Conservation (phyloP, 2,329 filamentous ascomycete genomes). For the Apiospora marii region DNA sequence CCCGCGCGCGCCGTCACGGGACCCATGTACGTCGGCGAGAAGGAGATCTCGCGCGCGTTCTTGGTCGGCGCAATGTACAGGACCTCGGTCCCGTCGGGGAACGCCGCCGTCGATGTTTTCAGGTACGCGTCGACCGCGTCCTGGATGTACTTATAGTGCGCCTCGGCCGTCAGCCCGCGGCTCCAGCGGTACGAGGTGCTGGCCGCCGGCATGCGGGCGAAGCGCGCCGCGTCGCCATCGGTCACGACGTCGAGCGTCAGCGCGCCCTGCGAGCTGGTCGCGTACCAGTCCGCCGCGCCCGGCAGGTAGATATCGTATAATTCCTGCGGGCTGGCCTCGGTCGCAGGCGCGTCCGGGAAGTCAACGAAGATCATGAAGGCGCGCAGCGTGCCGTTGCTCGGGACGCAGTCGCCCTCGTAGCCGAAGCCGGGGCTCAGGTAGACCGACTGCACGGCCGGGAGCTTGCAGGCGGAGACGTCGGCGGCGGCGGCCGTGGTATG, state of each 20-base stretch:
- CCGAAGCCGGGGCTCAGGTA: slow-evolving; percentile 43
- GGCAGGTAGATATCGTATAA: slow-evolving; percentile 39
- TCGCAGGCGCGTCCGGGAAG: slow-evolving; percentile 40
- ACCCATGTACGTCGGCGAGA: slow-evolving; percentile 38
- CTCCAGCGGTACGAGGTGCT: slow-evolving; percentile 37
- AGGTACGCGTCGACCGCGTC: slow-evolving; percentile 41
- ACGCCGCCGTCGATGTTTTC: background rate
- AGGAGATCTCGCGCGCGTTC: slow-evolving; percentile 38
- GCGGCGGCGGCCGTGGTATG: background rate
- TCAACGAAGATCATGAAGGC: slow-evolving; percentile 49
- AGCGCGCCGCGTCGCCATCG: slow-evolving; percentile 37
- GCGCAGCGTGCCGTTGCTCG: slow-evolving; percentile 41
- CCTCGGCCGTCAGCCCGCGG: slow-evolving; percentile 35
- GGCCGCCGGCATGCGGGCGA: slow-evolving; percentile 38
- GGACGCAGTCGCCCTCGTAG: slow-evolving; percentile 39
- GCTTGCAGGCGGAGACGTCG: slow-evolving; percentile 12
- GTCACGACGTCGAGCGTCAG: slow-evolving; percentile 32
- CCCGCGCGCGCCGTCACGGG: slow-evolving; percentile 34
- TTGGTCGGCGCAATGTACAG: slow-evolving; percentile 42
- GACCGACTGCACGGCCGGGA: background rate
- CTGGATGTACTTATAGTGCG: slow-evolving; percentile 40
- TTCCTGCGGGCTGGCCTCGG: slow-evolving; percentile 35
- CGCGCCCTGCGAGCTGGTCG: slow-evolving; percentile 35
- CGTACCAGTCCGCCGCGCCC: slow-evolving; percentile 38
- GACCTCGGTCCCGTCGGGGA: slow-evolving; percentile 34